Base-by-base conservation (phyloP, 129 eudicot species). In the Flaveria brownii region DNA sequence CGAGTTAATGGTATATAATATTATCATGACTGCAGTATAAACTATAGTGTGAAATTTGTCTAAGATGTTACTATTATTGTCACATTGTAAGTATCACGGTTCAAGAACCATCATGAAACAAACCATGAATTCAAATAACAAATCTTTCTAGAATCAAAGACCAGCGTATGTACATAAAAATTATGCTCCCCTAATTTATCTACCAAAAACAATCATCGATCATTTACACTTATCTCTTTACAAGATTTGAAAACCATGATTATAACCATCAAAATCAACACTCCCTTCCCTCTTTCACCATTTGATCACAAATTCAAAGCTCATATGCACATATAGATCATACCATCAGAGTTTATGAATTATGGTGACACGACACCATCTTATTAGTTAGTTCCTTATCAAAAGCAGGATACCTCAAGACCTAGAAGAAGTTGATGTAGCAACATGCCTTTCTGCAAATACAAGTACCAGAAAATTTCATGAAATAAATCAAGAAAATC, bases 361-460 rank as follows among this genome's bases (percentile, higher is more conserved):
- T 36, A 36, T 36, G 41, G 41, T 36, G 41, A 36, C 41, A 36
- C n/a, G 50, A 46, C 74, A 13, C 33, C 43, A 45, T 73, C 7
- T 51, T 54, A 80, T 39, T 54, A 67, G 26, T 33, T 39, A 18
- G 72, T 56, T 59, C 74, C 60, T 70, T 23, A 75, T 66, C 76
- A 8, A 73, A 54, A 20, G 23, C 76, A 68, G 77, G 51, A 75
- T 71, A 61, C 47, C 71, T 83, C 85, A 76, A 55, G 86, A 70
- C 54, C 78, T 70, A n/a, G 45, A 30, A 12, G 77, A 79, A 59
- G 90, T 77, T 16, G 88, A 68, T 59, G 76, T 20, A 15, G 88
- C 86, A 43, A 60, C 68, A 76, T 82, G 87, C 82, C 56, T 86
- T 69, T 90, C 96, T 90, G 96, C 52, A 81, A 46, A 67, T 6